These are phyloP conservation scores for Ophiostoma sp. DNA, from an alignment of 2,329 filamentous ascomycete species.

Conservation along the genomic window DNA sequence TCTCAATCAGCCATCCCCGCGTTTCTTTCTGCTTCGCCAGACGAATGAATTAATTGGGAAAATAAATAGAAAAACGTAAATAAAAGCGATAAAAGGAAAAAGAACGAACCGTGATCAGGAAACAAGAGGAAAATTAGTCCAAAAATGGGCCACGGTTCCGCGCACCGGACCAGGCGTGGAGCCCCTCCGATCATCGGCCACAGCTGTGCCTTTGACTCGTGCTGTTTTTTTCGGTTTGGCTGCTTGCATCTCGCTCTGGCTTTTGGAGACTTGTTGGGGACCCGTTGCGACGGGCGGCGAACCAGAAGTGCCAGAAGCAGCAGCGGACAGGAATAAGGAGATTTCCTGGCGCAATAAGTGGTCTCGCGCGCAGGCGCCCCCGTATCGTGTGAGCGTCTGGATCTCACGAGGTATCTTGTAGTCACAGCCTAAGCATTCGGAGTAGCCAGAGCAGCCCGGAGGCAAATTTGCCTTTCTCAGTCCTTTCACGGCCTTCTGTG, in stretches of 20 bases:
- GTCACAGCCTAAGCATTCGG: not conserved
- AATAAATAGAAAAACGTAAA: not conserved
- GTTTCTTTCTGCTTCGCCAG: slow-evolving; percentile 21
- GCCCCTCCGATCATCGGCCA: slow-evolving; percentile 25
- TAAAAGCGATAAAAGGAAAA: not conserved
- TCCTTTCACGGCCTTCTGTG: not conserved
- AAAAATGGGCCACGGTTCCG: slow-evolving; percentile 17
- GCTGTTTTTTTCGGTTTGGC: not conserved
- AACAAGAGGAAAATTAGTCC: not conserved
- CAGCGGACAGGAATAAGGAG: slow-evolving; percentile 6
- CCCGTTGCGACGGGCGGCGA: not conserved
- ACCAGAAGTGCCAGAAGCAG: slow-evolving; percentile 5
- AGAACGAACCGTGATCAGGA: not conserved
- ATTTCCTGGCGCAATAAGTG: slow-evolving; percentile 6
- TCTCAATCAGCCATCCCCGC: slow-evolving; percentile 26
- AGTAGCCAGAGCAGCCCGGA: not conserved
- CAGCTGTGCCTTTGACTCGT: not conserved
- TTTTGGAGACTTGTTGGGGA: not conserved
- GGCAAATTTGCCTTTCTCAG: slow-evolving; percentile 1
- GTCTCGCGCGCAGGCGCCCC: not conserved
- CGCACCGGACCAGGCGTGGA: slow-evolving; percentile 21
- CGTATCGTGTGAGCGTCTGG: not conserved
- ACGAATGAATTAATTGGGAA: not conserved
- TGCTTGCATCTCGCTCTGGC: not conserved
- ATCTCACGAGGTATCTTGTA: not conserved